Percentiles rank a stretch among this genome's conserved stretches.
phyloP scores from a whole-genome alignment of 2,329 filamentous ascomycete genomes.

The Ascochyta viciae-villosae region DNA sequence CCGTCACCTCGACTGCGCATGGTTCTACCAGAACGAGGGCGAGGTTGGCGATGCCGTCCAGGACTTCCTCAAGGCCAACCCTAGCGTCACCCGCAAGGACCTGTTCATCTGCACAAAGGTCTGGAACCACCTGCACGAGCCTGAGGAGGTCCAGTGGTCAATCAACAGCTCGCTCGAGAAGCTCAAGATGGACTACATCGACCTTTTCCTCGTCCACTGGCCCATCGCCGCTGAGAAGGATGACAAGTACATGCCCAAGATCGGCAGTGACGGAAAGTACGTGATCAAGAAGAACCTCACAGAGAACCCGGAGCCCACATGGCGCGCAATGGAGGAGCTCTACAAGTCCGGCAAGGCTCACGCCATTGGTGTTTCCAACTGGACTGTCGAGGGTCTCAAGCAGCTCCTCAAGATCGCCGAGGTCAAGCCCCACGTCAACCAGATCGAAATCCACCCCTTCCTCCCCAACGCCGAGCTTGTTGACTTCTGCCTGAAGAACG shows the following conservation, averaged over 20 bases:
- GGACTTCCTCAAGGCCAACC: constrained; percentile 63
- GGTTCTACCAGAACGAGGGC: constrained; percentile 75
- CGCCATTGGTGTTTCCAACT: constrained; percentile 78
- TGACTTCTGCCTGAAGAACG: constrained; percentile 64
- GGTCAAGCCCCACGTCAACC: constrained; percentile 73
- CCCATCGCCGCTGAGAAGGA: constrained; percentile 61
- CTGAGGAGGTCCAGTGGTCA: constrained; percentile 67
- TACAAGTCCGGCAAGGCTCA: constrained; percentile 66
- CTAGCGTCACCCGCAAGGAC: constrained; percentile 63
- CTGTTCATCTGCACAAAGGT: constrained; percentile 81
- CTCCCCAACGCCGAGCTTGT: constrained; percentile 68
- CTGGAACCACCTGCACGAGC: constrained; percentile 61
- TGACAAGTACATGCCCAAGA: constrained; percentile 60
- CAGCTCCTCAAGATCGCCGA: constrained; percentile 70
- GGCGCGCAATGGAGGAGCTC: constrained; percentile 71
- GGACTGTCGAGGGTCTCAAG: constrained; percentile 70
- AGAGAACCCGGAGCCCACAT: constrained; percentile 71
- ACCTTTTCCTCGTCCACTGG: constrained; percentile 74
- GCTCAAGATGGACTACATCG: constrained; percentile 68
- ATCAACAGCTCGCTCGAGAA: constrained; percentile 68
- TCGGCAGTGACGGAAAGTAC: constrained; percentile 64
- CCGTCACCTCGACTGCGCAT: constrained; percentile 72
- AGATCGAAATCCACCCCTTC: constrained; percentile 79
- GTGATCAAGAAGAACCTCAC: constrained; percentile 71
- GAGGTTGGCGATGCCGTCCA: constrained; percentile 71